A percentile compares a stretch with the other conserved stretches of the same genome.
phyloP scores from a whole-genome alignment of 202 grass and related monocot species.

The Hordeum pubiflorum region DNA sequence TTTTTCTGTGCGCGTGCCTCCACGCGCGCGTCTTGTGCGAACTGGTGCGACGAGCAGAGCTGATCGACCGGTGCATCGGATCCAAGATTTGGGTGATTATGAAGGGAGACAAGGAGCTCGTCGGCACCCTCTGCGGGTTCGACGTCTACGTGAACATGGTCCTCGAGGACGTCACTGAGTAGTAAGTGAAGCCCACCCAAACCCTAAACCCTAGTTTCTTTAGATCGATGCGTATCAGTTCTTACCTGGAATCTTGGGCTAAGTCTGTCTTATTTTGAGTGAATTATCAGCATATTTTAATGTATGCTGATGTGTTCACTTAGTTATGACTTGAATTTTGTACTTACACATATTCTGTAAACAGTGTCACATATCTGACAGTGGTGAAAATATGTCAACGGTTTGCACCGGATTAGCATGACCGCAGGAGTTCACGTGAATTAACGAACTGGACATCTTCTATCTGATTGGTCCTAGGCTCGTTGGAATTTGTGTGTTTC shows the following conservation, averaged over 20 bases:
- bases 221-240: background rate
- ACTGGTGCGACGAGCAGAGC: conserved; percentile 38
- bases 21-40: background rate
- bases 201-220: conserved; percentile 39
- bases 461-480: background rate
- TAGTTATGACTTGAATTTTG: background rate
- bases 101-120: conserved; percentile 98
- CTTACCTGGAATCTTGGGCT: background rate
- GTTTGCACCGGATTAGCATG: background rate
- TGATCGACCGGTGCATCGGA: conserved; percentile 95
- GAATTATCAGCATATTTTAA: background rate
- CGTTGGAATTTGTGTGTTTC: background rate
- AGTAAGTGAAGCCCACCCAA: conserved; percentile 45
- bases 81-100: conserved; percentile 99
- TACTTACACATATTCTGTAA: background rate
- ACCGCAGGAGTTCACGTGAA: background rate
- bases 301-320: background rate
- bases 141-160: conserved; percentile 99
- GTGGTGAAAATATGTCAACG: background rate
- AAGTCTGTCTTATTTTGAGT: background rate
- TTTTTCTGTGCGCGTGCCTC: background rate
- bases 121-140: conserved; percentile 85
- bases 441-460: background rate
- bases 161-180: conserved; percentile 98
- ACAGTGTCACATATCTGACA: background rate